Evolutionary conservation across 805 yeast genomes (phyloP), one percentile per base, ranked within the genome.

Genomic region (Cyberlindnera americana): DNA sequence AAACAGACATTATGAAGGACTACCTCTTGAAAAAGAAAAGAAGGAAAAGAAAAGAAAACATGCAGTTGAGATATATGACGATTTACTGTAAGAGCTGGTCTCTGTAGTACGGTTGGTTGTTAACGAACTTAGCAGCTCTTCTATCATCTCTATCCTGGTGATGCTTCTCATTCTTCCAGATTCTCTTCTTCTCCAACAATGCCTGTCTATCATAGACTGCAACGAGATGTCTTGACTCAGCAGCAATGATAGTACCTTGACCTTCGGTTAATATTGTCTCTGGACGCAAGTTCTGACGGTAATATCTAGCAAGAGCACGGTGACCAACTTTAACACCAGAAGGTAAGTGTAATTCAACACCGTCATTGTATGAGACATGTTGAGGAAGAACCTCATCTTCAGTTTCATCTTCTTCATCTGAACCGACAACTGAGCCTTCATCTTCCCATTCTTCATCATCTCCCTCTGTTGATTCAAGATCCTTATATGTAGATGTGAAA

Each of bases 21-120:
- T 7, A 16, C 6, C 21, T 28, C 31, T 28, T n/a, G 6, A 17
- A 19, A 19, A 27, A n/a, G 15, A 23, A 27, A 14, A 13, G 19
- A 26, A 28, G 21, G 31, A 12, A 28, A 14, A 9, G n/a, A 35
- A 36, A 14, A 21, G 21, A 36, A 25, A 15, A 17, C 9, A 30
- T n/a, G n/a, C n/a, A n/a, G n/a, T n/a, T n/a, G n/a, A n/a, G n/a
- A n/a, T n/a, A n/a, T n/a, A n/a, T n/a, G n/a, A n/a, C n/a, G n/a
- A n/a, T 7, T 49, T 44, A 69, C 54, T 70, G 75, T 47, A 88
- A 67, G 47, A 88, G 62, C 61, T 80, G 85, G 59, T 88, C 96
- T 59, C 95, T 77, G 73, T 72, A 88, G 57, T 91, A 89, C 34
- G 86, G 83, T 74, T 93, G 97, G 72, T 82, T 74, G 63, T 91